Evolutionary conservation across 768 basidiomycete genomes (phyloP), one percentile per base, ranked within the genome.

Genomic region (Hericium rajendrae): DNA sequence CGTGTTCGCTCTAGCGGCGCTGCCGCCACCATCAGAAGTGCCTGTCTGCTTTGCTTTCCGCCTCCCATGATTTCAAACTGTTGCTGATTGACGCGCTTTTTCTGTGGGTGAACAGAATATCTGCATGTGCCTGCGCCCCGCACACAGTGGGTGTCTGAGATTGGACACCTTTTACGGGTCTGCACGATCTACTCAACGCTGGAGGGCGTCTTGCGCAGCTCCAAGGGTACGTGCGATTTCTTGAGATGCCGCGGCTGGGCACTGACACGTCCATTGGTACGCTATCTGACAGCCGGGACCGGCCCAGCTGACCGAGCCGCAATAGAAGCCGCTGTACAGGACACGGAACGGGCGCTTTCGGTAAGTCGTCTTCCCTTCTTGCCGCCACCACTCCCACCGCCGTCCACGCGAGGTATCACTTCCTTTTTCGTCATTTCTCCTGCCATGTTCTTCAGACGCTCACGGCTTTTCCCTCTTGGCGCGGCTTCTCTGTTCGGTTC

Each of bases 161-260:
- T 83, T 58, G 90, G 88, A 2, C 86, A 90, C 65, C 75, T 89
- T 55, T 81, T 88, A 65, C 84, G 86, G 49, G 74, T 88, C 48
- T 70, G 85, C 50, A 74, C 83, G 8, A 77, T 91, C 40, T 84
- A 86, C 61, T 74, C 78, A 48, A 78, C 78, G 64, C 73, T 86
- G 59, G 83, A 88, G 67, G 74, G 68, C 48, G 74, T 77, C 2
- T 69, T 87, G 18, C 40, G 49, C 28, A n/a, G 55, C 55, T 77
- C 81, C 28, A 73, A 72, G 57, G 78, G 85, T 80, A 59, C 68
- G 68, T 66, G 13, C 48, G 60, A 46, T 48, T 53, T 20, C 49
- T 57, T 5, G 52, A 16, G 41, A 32, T 32, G 32, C 32, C 32
- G 32, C 32, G 32, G 32, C 32, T 32, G 32, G 50, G 22, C 52